phyloP scores from a whole-genome alignment of 345 rosid genomes.

The Moricandia arvensis region DNA sequence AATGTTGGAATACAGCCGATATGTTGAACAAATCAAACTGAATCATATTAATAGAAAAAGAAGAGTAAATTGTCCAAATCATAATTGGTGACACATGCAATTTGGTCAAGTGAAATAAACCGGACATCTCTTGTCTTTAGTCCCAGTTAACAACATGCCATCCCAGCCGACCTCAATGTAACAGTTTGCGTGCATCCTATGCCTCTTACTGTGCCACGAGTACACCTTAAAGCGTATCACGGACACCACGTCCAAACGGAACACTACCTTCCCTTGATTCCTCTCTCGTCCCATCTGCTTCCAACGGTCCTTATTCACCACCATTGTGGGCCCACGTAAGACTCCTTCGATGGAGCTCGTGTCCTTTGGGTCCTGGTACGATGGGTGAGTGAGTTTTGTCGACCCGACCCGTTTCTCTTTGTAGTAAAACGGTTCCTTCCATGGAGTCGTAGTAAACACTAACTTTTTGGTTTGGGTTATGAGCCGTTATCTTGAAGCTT shows the following conservation, averaged over 20 bases:
- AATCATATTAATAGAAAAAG: background rate
- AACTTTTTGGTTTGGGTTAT: conserved; percentile 70
- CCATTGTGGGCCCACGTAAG: conserved; percentile 60
- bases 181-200: conserved; percentile 67
- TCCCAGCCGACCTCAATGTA: conserved; percentile 56
- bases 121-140: conserved; percentile 58
- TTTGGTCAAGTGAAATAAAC: conserved; percentile 61
- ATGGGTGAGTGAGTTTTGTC: conserved; percentile 38
- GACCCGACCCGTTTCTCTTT: conserved; percentile 59
- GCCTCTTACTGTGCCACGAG: conserved; percentile 61
- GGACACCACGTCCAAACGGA: conserved; percentile 61
- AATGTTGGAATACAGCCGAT: background rate
- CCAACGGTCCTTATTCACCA: conserved; percentile 60
- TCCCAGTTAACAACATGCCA: conserved; percentile 54
- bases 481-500: conserved; percentile 58
- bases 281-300: conserved; percentile 59
- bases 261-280: conserved; percentile 50
- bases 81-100: background rate
- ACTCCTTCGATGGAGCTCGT: conserved; percentile 47
- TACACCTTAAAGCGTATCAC: conserved; percentile 63
- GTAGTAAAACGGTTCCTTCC: conserved; percentile 59
- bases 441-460: conserved; percentile 56
- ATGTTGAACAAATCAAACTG: background rate
- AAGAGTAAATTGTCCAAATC: too few relatives aligned
- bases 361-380: conserved; percentile 71